Evolutionary conservation across 2,329 filamentous ascomycete species (phyloP).

Genomic region (Botrytis fabae): DNA sequence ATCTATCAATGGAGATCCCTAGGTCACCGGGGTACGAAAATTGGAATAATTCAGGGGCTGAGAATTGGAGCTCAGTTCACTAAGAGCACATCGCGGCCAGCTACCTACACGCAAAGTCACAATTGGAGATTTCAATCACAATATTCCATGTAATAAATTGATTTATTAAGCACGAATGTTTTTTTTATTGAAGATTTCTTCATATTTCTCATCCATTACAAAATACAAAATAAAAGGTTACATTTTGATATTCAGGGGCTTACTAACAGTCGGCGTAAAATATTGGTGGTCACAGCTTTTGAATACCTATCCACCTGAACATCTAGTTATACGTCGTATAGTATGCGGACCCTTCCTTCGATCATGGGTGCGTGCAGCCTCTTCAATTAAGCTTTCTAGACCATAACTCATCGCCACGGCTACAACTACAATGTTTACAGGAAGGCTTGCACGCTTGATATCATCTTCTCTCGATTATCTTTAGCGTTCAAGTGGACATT

Average conservation of each 20-base stretch:
- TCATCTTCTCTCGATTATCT: background rate
- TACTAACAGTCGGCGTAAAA: too few relatives aligned
- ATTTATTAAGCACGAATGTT: background rate
- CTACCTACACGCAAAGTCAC: background rate
- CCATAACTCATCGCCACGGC: background rate
- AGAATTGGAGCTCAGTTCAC: background rate
- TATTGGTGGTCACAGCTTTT: background rate
- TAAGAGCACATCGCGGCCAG: background rate
- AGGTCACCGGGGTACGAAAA: background rate
- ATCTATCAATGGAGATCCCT: background rate
- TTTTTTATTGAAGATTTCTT: background rate
- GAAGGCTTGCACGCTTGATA: background rate
- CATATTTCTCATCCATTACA: background rate
- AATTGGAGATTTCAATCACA: background rate
- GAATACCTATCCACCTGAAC: background rate
- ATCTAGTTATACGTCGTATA: background rate
- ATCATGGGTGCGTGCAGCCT: too few relatives aligned
- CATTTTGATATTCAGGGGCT: background rate
- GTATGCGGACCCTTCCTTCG: too few relatives aligned
- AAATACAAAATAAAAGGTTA: background rate
- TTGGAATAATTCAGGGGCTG: constrained; percentile 8
- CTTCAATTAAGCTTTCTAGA: background rate
- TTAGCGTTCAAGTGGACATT: background rate
- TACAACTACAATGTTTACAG: too few relatives aligned
- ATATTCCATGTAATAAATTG: background rate